Evolutionary conservation across 1,284 basidiomycete species (phyloP).

Genomic region (Naganishia sp.): DNA sequence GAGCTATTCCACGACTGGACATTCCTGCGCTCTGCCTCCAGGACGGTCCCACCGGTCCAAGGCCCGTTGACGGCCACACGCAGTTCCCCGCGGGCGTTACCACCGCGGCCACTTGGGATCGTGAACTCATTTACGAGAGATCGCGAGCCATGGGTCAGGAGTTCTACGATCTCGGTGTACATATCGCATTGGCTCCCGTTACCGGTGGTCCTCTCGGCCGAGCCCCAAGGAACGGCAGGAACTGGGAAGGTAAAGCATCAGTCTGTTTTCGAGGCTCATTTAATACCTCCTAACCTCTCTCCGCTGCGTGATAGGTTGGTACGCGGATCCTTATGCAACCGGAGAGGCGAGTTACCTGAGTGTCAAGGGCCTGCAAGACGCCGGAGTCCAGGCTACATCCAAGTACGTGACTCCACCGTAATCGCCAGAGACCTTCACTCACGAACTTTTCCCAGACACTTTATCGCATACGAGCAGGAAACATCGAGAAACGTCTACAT

Average conservation of each 20-base stretch:
- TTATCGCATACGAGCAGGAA: conserved; percentile 53
- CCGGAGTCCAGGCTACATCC: conserved; percentile 51
- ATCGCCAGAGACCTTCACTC: background rate
- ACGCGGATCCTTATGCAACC: conserved; percentile 53
- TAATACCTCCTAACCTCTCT: background rate
- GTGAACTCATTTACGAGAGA: conserved; percentile 53
- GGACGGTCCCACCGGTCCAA: conserved; percentile 61
- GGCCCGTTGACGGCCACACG: conserved; percentile 52
- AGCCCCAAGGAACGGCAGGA: conserved; percentile 51
- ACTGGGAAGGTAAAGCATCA: conserved; percentile 51
- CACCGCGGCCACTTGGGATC: conserved; percentile 56
- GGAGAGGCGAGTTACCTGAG: conserved; percentile 50
- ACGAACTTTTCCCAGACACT: conserved; percentile 37
- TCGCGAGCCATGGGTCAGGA: conserved; percentile 56
- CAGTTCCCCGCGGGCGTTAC: conserved; percentile 57
- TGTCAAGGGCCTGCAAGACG: conserved; percentile 49
- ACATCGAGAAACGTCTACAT: conserved; percentile 33
- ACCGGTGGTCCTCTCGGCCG: conserved; percentile 55
- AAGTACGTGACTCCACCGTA: conserved; percentile 43
- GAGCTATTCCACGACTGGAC: conserved; percentile 53
- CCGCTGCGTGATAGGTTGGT: conserved; percentile 43
- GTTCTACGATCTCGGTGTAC: conserved; percentile 51
- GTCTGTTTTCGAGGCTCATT: background rate
- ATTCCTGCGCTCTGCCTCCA: conserved; percentile 66
- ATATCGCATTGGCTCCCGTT: conserved; percentile 41